Percentiles rank a stretch among this genome's conserved stretches.
These are phyloP conservation scores for Fusarium secorum DNA, from an alignment of 2,329 filamentous ascomycete species.

Conservation along the genomic window DNA sequence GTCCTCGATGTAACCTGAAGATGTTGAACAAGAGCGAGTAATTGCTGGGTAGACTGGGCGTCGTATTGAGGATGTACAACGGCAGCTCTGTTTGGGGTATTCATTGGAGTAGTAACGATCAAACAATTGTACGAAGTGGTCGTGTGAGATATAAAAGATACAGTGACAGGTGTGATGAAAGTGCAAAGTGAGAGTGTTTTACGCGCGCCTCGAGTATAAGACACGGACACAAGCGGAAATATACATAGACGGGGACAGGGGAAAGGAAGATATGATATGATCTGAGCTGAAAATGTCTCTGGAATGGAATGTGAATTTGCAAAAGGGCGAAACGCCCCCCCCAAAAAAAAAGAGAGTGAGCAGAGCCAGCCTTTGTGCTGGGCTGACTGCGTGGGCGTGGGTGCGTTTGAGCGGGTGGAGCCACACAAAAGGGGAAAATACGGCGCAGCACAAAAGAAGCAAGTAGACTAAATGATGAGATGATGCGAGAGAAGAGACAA, in stretches of 20 bases:
- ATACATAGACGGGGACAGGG: neutral
- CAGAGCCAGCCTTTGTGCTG: neutral
- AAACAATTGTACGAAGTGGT: neutral
- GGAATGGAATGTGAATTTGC: constrained; percentile 3
- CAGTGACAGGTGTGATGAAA: neutral
- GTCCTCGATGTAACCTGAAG: constrained; percentile 9
- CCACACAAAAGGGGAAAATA: neutral
- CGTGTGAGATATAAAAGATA: neutral
- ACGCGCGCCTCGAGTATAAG: neutral
- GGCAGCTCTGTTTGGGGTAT: constrained; percentile 4
- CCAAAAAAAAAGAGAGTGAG: neutral
- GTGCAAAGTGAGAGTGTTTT: neutral
- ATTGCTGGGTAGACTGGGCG: constrained; percentile 14
- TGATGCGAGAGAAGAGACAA: constrained; percentile 29
- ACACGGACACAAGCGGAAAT: neutral
- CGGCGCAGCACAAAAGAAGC: neutral
- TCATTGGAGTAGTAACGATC: neutral
- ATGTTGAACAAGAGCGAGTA: constrained; percentile 20
- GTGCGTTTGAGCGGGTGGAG: constrained; percentile 14
- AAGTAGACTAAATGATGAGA: neutral
- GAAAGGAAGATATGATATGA: neutral
- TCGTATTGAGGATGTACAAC: constrained; percentile 18
- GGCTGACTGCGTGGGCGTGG: neutral
- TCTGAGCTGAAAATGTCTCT: neutral
- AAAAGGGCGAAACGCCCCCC: constrained; percentile 22